These are phyloP conservation scores for Bacterosira constricta DNA, from an alignment of 108 stramenopile species.

Conservation along the genomic window DNA sequence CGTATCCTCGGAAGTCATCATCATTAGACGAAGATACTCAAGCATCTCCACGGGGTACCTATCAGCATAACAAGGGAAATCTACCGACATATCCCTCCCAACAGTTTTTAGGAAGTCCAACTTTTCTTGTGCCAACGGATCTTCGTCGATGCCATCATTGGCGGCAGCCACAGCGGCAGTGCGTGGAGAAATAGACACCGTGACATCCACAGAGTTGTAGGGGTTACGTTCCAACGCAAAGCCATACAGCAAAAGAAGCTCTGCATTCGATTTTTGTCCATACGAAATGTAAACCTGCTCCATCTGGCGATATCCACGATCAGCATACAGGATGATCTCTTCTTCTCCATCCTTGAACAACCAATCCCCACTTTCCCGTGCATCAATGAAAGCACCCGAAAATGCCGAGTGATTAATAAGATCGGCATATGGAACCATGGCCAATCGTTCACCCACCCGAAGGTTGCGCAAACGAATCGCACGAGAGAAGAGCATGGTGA, in stretches of 20 bases:
- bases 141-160: constrained; percentile 48
- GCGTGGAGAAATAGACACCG: constrained; percentile 80
- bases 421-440: constrained; percentile 96
- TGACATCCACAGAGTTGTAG: constrained; percentile 95
- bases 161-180: constrained; percentile 61
- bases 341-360: constrained; percentile 90
- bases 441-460: constrained; percentile 81
- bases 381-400: constrained; percentile 84
- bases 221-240: constrained; percentile 96
- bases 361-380: constrained; percentile 83
- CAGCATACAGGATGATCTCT: constrained; percentile 93
- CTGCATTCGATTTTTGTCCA: constrained; percentile 94
- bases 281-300: constrained; percentile 95
- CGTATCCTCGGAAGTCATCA: constrained; percentile 92
- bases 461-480: constrained; percentile 83
- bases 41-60: constrained; percentile 94
- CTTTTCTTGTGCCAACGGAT: constrained; percentile 87
- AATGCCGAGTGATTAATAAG: constrained; percentile 97
- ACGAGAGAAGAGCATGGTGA: constrained; percentile 92
- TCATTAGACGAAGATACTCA: constrained; percentile 94
- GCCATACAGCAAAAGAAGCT: constrained; percentile 92
- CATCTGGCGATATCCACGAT: constrained; percentile 92
- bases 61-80: constrained; percentile 95
- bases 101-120: constrained; percentile 79
- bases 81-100: constrained; percentile 80